Conservation (phyloP, 2,329 filamentous ascomycete species). For the Calonectria pseudoreteaudii region DNA sequence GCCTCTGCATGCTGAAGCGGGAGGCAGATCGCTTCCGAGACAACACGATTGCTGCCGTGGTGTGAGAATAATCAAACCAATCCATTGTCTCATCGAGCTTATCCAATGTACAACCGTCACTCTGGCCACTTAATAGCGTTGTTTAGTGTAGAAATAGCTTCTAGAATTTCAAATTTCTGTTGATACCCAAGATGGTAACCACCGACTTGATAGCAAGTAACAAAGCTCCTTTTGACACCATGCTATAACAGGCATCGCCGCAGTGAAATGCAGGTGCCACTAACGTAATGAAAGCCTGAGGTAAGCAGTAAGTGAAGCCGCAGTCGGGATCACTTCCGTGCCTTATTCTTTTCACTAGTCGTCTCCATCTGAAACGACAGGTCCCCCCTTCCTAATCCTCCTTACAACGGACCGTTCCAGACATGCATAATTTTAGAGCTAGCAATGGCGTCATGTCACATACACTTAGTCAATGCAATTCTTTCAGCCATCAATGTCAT, state of each 20-base stretch:
- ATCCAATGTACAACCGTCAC: not conserved
- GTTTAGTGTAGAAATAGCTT: not conserved
- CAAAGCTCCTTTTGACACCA: not conserved
- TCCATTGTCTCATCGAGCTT: not conserved
- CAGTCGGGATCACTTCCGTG: not conserved
- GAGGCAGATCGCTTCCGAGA: constrained; percentile 37
- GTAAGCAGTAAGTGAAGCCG: not conserved
- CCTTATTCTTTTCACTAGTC: not conserved
- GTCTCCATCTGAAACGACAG: not conserved
- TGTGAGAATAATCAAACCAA: not conserved
- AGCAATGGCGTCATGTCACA: not conserved
- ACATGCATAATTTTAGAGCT: not conserved
- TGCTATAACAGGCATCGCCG: not conserved
- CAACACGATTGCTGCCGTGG: constrained; percentile 31
- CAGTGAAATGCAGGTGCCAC: not conserved
- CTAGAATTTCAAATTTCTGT: not conserved
- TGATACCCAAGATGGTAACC: not conserved
- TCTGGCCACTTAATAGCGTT: not conserved
- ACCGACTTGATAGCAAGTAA: not conserved
- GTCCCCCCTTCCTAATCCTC: not conserved
- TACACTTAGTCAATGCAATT: not conserved
- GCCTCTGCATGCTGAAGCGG: constrained; percentile 38
- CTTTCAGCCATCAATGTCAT: not conserved
- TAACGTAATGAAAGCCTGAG: not conserved
- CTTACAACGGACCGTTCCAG: not conserved